Base-by-base conservation (phyloP, 768 basidiomycete genomes). In the Auricularia sp. region DNA sequence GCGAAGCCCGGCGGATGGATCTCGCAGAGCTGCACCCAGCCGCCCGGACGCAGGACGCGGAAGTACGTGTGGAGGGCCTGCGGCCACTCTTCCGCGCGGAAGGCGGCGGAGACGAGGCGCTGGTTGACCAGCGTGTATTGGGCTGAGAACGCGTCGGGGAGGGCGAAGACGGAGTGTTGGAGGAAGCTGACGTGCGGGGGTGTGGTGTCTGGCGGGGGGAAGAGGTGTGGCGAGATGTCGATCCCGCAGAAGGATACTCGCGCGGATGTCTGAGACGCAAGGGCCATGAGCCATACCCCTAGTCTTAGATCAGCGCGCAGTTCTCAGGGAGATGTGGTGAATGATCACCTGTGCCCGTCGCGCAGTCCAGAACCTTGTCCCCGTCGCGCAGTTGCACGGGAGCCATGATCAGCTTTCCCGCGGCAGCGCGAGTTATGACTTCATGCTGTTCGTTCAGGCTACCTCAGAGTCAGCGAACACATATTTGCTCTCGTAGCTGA, bases 11-110 rank as follows among this genome's bases (percentile, higher is more conserved):
- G 39, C 0, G 39, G 39, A 42, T 42, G 39, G 16, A 51, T 51
- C 18, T 67, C 66, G 23, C 33, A 18, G 3, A 67, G 35, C 42
- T 63, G 64, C n/a, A 67, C 62, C 64, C 64, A 65, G 2, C 66
- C 66, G 3, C 66, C 66, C 14, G 66, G 66, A 11, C 44, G 65
- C 16, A 61, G 7, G n/a, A 65, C 61, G 18, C 66, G 64, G 36
- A 18, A 67, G 11, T 62, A 43, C 21, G 62, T 62, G 2, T 21
- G 47, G 7, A 67, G 29, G 21, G 61, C 42, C 3, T 36, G 34
- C 21, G 62, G 29, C 66, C 66, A 67, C 5, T 65, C 64, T 3
- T 43, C 36, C 10, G 10, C 12, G 12, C 23, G 29, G 36, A 67
- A 51, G 3, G 61, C 64, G 5, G 18, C 53, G 14, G 54, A 53